These are phyloP conservation scores for Blastocladiella britannica DNA, from an alignment of 192 early-diverging fungal genomes.

Conservation along the genomic window DNA sequence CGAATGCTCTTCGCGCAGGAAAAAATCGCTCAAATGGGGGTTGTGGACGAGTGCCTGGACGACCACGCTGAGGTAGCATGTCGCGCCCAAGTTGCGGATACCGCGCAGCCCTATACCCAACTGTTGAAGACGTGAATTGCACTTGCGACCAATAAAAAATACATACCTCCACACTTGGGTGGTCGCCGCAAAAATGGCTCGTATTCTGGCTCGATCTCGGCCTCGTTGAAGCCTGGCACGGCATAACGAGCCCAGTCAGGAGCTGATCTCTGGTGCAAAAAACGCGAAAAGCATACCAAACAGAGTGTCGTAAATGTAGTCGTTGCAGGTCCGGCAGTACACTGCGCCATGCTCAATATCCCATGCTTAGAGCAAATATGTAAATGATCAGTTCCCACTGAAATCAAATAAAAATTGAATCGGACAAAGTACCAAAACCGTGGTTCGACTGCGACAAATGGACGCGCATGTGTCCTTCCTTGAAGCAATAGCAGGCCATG, in stretches of 20 bases:
- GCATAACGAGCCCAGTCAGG: neutral
- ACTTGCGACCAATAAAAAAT: neutral
- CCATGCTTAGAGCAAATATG: too few species aligned
- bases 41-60: constrained; percentile 84
- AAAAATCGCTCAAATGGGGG: constrained; percentile 68
- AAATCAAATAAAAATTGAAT: neutral
- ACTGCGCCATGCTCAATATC: neutral
- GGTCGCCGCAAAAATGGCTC: neutral
- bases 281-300: neutral
- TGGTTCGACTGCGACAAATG: neutral
- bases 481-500: too few species aligned
- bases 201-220: neutral
- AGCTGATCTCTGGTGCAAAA: too few species aligned
- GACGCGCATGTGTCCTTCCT: neutral
- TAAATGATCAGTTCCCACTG: too few species aligned
- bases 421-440: neutral
- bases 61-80: constrained; percentile 90
- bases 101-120: constrained; percentile 45
- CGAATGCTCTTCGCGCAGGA: constrained; percentile 78
- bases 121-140: neutral
- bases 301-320: neutral
- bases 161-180: neutral
- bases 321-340: neutral
- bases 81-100: constrained; percentile 75
- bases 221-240: neutral